Conservation (phyloP, 2,329 filamentous ascomycete genomes). For the Bimuria novae-zelandiae region DNA sequence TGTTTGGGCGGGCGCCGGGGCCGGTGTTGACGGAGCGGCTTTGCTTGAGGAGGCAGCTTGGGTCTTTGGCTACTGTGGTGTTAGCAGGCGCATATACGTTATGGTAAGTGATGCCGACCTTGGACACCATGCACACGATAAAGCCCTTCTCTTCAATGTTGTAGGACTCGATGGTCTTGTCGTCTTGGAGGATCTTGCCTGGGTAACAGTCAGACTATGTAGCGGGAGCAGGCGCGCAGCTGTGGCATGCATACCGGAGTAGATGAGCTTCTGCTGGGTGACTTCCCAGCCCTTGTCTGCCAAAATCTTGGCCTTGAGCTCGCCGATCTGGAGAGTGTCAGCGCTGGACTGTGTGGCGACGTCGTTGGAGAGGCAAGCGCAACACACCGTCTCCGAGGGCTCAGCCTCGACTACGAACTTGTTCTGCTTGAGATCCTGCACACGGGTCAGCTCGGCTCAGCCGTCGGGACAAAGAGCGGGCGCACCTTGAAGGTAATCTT, state of each 20-base stretch:
- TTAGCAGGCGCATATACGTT: slow-evolving; percentile 23
- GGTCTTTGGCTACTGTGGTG: slow-evolving; percentile 68
- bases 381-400: slow-evolving; percentile 80
- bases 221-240: slow-evolving; percentile 12
- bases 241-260: slow-evolving; percentile 72
- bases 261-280: slow-evolving; percentile 92
- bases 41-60: slow-evolving; percentile 54
- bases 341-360: slow-evolving; percentile 19
- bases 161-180: slow-evolving; percentile 93
- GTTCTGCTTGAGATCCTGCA: slow-evolving; percentile 94
- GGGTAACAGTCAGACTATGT: slow-evolving; percentile 30
- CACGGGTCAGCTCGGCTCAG: slow-evolving; percentile 25
- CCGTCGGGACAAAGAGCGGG: slow-evolving; percentile 16
- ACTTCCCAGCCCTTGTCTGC: slow-evolving; percentile 94
- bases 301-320: slow-evolving; percentile 90
- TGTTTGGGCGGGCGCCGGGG: slow-evolving; percentile 52
- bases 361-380: slow-evolving; percentile 23
- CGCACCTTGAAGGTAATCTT: slow-evolving; percentile 73
- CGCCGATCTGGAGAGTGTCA: slow-evolving; percentile 67
- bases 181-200: slow-evolving; percentile 99
- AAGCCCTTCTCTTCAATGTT: slow-evolving; percentile 99
- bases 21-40: slow-evolving; percentile 63
- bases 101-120: slow-evolving; percentile 62
- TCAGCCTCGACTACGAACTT: slow-evolving; percentile 97
- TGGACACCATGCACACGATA: slow-evolving; percentile 97